Evolutionary conservation across 345 rosid genomes (phyloP), one percentile per base, ranked within the genome.

Genomic region (Mercurialis annua): DNA sequence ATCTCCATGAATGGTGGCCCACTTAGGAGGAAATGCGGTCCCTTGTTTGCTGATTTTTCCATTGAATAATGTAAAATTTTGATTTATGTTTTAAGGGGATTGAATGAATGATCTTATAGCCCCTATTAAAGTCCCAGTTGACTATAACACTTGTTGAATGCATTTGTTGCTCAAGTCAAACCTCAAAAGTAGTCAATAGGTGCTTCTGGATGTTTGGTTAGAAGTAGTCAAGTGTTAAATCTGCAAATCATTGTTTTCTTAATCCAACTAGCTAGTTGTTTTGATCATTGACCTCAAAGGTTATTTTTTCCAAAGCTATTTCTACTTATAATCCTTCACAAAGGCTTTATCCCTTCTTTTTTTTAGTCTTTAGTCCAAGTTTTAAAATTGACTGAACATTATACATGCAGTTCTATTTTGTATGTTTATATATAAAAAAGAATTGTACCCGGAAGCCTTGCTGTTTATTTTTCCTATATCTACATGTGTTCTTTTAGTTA

Each of bases 221-320:
- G 4, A 29, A 55, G 20, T n/a, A 55, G 38, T 31, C 31, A 29
- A 29, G 15, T 36, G 14, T n/a, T 59, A 14, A 34, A 12, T 15
- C 6, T 14, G 12, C n/a, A 29, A 26, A 44, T 44, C 34, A n/a
- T 40, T 3, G 11, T 6, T 59, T 33, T 59, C 47, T 59, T 59
- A 40, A 40, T 20, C 24, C 18, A 10, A 36, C 15, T 33, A 59
- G 29, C 62, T 20, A 11, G 23, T 14, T 40, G 49, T 17, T 23
- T 36, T 36, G 46, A 18, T 9, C 38, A 12, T 20, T 29, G 23
- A 11, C 31, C 2, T 7, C 10, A 1, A 2, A 0, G 16, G 16
- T n/a, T 59, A 34, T 36, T 34, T 49, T 20, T 59, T 14, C 47
- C 64, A 21, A 59, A 59, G 64, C 48, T 18, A 26, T 21, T 50